Evolutionary conservation across 331 rosid genomes (phyloP), one percentile per base, ranked within the genome.

Genomic region (Erythrophleum ivorense): DNA sequence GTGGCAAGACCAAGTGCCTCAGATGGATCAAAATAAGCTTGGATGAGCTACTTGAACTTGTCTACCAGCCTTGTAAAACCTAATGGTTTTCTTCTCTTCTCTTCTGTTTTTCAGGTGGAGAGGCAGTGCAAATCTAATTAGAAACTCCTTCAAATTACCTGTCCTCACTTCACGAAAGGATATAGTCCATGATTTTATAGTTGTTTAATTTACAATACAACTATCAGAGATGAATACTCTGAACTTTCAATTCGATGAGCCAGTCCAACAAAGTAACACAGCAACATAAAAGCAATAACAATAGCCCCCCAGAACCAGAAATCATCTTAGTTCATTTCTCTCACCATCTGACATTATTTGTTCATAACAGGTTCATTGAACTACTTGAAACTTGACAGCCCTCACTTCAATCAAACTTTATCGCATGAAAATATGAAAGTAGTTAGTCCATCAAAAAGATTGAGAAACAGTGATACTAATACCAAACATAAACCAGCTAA

Each of bases 341-440:
- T 73, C 78, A 48, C 43, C 78, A 5, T 34, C 78, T 73, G 10
- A 53, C 16, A 54, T 52, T 54, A 53, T 36, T 54, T 36, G 66
- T 38, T 41, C 69, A 57, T 40, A 55, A 38, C 38, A 41, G 3
- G 12, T 15, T 38, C 67, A 2, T 38, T 24, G 33, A 73, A 52
- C 31, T 33, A 29, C 19, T 29, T 29, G 41, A 33, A 31, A 38
- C 79, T 19, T 55, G 49, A 57, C 68, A 38, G 53, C 15, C 19
- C 38, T 38, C 52, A 10, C 68, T 40, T 75, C 36, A 16, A 40
- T 58, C 67, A 62, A 40, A 52, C 62, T 57, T 38, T 3, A 75
- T 15, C 21, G 8, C 79, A 58, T 40, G 69, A 7, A 75, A 13
- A 38, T 55, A 31, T 34, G 29, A n/a, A 19, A 64, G n/a, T 15